Evolutionary conservation across 768 basidiomycete genomes (phyloP).

Genomic region (Postia placenta): DNA sequence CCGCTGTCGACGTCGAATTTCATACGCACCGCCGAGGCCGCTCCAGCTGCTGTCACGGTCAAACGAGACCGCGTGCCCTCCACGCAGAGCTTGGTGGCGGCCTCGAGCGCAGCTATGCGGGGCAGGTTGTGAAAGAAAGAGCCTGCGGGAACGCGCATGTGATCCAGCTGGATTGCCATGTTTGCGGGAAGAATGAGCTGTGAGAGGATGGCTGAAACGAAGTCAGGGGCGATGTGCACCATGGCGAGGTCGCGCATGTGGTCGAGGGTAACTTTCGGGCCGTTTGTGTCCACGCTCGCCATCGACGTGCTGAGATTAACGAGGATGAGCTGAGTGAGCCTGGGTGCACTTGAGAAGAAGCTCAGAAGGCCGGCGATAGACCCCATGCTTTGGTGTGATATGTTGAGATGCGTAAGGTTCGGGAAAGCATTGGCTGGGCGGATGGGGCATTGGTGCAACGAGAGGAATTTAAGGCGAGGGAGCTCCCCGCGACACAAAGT

Average conservation of each 20-base stretch:
- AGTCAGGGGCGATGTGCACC: not conserved
- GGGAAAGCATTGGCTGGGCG: not conserved
- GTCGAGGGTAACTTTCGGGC: not conserved
- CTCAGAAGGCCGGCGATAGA: not conserved
- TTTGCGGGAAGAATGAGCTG: not conserved
- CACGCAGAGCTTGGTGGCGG: not conserved
- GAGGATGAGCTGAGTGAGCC: not conserved
- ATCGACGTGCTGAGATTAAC: not conserved
- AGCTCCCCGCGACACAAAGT: not conserved
- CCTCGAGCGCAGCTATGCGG: not conserved
- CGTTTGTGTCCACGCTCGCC: not conserved
- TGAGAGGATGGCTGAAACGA: not conserved
- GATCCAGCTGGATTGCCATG: not conserved
- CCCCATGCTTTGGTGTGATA: not conserved
- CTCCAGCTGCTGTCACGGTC: not conserved
- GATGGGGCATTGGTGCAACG: not conserved
- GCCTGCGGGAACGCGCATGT: not conserved
- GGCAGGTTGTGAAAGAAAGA: not conserved
- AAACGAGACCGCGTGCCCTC: not conserved
- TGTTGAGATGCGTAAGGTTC: not conserved
- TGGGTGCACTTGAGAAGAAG: not conserved
- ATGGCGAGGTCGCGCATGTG: not conserved
- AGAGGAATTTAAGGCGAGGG: not conserved
- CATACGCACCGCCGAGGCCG: not conserved
- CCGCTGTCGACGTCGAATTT: not conserved